Percentiles rank a stretch among this genome's conserved stretches.
Evolutionary conservation across 768 basidiomycete species (phyloP).

Genomic region (Fistulinella prunicolor): DNA sequence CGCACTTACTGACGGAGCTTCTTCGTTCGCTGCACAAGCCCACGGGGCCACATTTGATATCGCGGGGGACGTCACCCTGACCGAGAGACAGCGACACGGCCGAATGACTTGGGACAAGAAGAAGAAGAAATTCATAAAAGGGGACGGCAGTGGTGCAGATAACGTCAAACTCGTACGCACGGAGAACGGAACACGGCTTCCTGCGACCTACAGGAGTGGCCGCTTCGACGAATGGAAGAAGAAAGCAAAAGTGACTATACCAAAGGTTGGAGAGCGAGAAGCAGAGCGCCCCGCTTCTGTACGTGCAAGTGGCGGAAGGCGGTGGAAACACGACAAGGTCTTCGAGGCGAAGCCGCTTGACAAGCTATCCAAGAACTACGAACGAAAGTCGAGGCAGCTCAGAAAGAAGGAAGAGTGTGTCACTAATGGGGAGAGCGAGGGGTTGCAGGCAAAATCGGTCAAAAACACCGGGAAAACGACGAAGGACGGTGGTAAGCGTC

Average conservation of each 20-base stretch:
- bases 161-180: conserved; percentile 93
- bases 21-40: conserved; percentile 83
- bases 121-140: conserved; percentile 90
- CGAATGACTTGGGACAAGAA: conserved; percentile 90
- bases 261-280: conserved; percentile 82
- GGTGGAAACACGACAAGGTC: conserved; percentile 72
- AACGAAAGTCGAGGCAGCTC: conserved; percentile 62
- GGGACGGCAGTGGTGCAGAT: conserved; percentile 82
- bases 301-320: conserved; percentile 43
- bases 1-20: conserved; percentile 83
- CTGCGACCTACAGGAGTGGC: conserved; percentile 89
- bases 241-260: conserved; percentile 69
- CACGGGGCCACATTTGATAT: conserved; percentile 79
- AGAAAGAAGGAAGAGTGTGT: conserved; percentile 52
- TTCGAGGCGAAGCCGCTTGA: conserved; percentile 72
- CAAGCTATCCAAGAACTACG: conserved; percentile 67
- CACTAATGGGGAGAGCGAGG: conserved; percentile 25
- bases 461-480: conserved; percentile 35
- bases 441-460: conserved; percentile 13
- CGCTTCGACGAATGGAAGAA: conserved; percentile 95
- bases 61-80: conserved; percentile 61
- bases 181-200: conserved; percentile 87
- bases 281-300: conserved; percentile 35
- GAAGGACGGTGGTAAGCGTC: conserved; percentile 40
- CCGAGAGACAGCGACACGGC: conserved; percentile 54